Base-by-base conservation (phyloP, 352 stramenopile genomes). In the Pythium aquatile region DNA sequence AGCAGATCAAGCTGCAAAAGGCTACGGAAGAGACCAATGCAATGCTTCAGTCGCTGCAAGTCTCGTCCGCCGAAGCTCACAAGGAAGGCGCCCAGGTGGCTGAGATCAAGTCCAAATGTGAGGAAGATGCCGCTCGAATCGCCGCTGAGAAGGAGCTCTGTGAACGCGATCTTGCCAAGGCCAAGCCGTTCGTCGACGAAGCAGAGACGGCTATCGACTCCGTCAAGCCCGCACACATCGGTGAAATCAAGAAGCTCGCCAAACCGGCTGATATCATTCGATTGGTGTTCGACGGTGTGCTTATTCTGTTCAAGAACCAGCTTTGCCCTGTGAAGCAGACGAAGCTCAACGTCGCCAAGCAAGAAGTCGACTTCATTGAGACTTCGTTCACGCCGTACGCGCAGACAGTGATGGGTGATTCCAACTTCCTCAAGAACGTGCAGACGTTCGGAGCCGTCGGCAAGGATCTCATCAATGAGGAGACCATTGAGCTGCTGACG, bases 241-340 rank as follows among this genome's bases (percentile, higher is more conserved):
- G 93, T 69, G 97, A 99, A 78, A 97, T 99, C 58, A 99, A 99
- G 79, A 98, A 98, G 69, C 83, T 99, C 1, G 87, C 93, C 8
- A 99, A 99, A 64, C 97, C 97, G 1, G 93, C 92, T n/a, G 95
- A 99, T 70, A 99, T 99, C 62, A 99, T 99, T 70, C 97, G 98
- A 39, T 77, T 99, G 1, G 96, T 99, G 44, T 99, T 99, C 67
- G 97, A 99, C 72, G 96, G 97, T 52, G 96, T 99, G 61, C 69
- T 99, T 13, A 98, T 99, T 65, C 69, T 99, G 16, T 99, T 99
- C 73, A 97, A 98, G 63, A 77, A 96, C 64, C 91, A 91, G 52
- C 68, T 99, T 20, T 94, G 93, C 35, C 67, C 76, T 0, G 88
- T 98, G 32, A 98, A 98, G 75, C 81, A 84, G 7, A 92, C 88